A percentile compares a stretch with the other conserved stretches of the same genome.
Evolutionary conservation across 2,329 filamentous ascomycete species (phyloP).

Genomic region (Huntiella omanensis): DNA sequence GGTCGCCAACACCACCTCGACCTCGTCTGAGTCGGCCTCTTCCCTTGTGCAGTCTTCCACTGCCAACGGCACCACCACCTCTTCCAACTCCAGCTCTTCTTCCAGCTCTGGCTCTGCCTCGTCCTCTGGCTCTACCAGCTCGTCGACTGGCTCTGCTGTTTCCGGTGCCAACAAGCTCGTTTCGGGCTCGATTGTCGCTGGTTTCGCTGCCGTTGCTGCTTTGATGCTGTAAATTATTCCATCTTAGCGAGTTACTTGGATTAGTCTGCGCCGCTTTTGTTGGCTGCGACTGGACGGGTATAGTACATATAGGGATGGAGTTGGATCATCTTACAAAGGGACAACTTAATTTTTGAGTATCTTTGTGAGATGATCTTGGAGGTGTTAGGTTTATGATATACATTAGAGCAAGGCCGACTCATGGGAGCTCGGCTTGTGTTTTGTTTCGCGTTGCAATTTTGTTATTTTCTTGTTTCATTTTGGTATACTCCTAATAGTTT

Average conservation of each 20-base stretch:
- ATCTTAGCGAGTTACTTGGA: background rate
- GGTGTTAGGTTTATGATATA: constrained; percentile 1
- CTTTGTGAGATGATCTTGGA: no score
- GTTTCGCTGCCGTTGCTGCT: constrained; percentile 8
- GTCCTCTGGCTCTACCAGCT: background rate
- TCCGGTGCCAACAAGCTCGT: background rate
- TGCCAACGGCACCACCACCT: constrained; percentile 5
- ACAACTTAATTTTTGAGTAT: no score
- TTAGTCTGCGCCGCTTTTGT: no score
- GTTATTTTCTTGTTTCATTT: constrained; percentile 1
- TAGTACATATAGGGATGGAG: no score
- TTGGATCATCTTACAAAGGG: no score
- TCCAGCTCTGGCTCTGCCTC: constrained; percentile 3
- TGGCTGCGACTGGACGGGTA: no score
- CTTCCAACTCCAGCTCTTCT: constrained; percentile 5
- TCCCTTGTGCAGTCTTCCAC: constrained; percentile 2
- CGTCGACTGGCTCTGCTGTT: background rate
- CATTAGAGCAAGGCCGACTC: background rate
- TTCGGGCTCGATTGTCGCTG: constrained; percentile 2
- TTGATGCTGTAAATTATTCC: constrained; percentile 8
- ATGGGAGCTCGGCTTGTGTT: background rate
- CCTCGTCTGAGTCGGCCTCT: background rate
- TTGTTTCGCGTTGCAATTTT: constrained; percentile 5
- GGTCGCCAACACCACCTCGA: constrained; percentile 2
- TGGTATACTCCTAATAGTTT: constrained; percentile 10